Base-by-base conservation (phyloP, 768 basidiomycete species). In the Podaxis mareebaensis region DNA sequence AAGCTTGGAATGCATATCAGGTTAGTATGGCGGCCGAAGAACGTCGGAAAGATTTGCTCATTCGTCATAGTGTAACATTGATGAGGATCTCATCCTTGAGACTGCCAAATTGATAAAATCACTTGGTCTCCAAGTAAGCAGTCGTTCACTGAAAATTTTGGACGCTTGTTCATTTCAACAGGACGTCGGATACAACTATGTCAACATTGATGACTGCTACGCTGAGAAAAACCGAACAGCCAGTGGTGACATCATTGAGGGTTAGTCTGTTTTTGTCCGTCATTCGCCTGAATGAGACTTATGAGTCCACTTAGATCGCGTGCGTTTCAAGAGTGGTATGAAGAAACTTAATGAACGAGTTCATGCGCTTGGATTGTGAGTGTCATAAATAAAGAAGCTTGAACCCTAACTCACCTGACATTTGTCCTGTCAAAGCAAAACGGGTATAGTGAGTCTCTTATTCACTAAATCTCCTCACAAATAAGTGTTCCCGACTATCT, bases 1-100 rank as follows among this genome's bases (percentile, higher is more conserved):
- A 46, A 89, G 88, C 88, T 5, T 89, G 88, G 88, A 89, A 89
- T 70, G 88, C 86, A 6, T 88, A 85, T 70, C 81, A 87, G 66
- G 86, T 46, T 33, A 10, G 20, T 87, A 64, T 59, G 13, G 12
- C 46, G 42, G 30, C 2, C 17, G 46, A 80, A 66, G 17, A 24
- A 15, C 7, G 15, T 6, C 24, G 8, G 30, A 26, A n/a, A 42
- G 15, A 6, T 15, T 44, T 7, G 10, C 56, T 46, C 30, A 48
- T 33, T 87, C 22, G 79, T 85, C 67, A 87, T 67, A 88, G 85
- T 88, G 87, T 68, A 76, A 81, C 66, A 87, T 88, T 65, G 75
- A 86, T 63, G 85, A 88, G 69, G 72, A 71, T 1, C 74, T 85
- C n/a, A 77, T 88, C 30, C 66, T 87, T 15, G 71, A 81, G 63